phyloP scores from a whole-genome alignment of 306 rosid species.

The Mimosa pudica region DNA sequence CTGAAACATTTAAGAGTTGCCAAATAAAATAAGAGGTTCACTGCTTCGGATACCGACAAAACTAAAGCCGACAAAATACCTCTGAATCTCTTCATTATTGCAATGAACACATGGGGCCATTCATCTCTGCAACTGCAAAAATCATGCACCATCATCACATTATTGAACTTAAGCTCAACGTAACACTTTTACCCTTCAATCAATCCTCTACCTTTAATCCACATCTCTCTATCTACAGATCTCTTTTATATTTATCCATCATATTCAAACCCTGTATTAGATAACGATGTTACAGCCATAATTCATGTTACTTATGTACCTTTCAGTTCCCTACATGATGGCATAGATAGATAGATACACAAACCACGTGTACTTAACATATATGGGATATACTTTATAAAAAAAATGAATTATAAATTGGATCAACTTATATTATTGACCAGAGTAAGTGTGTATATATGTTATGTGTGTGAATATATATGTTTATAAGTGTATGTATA shows the following conservation, averaged over 20 bases:
- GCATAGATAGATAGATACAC: too few relatives aligned
- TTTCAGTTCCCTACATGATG: not conserved
- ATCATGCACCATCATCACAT: constrained; percentile 7
- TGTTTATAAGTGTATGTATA: too few relatives aligned
- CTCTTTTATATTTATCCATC: not conserved
- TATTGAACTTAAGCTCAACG: constrained; percentile 1
- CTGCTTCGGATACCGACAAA: constrained; percentile 19
- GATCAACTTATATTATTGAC: too few relatives aligned
- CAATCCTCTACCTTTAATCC: not conserved
- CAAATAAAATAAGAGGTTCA: not conserved
- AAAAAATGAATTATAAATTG: too few relatives aligned
- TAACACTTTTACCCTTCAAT: not conserved
- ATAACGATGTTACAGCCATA: not conserved
- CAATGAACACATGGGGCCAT: constrained; percentile 26
- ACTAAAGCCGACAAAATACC: constrained; percentile 9
- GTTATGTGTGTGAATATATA: not conserved
- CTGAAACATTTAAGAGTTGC: not conserved
- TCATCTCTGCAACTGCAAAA: constrained; percentile 1
- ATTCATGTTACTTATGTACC: not conserved
- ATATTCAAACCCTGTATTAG: not conserved
- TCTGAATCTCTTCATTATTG: constrained; percentile 11
- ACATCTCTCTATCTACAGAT: not conserved
- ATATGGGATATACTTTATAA: too few relatives aligned
- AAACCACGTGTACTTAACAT: too few relatives aligned
- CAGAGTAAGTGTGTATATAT: too few relatives aligned